phyloP scores from a whole-genome alignment of 257 asterid species.

The Anisodus acutangulus region DNA sequence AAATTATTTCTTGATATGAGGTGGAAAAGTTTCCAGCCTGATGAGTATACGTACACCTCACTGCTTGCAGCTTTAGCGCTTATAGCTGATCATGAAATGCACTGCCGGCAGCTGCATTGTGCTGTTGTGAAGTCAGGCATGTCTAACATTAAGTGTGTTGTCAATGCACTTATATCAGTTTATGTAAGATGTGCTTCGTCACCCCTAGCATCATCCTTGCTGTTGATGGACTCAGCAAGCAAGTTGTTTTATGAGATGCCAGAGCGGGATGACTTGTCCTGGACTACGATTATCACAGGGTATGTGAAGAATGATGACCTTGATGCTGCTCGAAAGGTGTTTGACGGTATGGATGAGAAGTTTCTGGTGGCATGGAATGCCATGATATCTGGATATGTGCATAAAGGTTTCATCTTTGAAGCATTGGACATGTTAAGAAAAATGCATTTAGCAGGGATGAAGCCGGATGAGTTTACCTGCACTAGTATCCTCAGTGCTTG shows the following conservation, averaged over 20 bases:
- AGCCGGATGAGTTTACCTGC: slow-evolving; percentile 63
- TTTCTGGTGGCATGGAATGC: slow-evolving; percentile 77
- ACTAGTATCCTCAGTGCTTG: slow-evolving; percentile 65
- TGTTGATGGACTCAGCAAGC: slow-evolving; percentile 57
- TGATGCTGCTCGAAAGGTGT: slow-evolving; percentile 61
- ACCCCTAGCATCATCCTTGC: slow-evolving; percentile 45
- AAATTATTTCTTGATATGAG: slow-evolving; percentile 60
- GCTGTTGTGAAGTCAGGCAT: slow-evolving; percentile 62
- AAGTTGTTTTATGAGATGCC: slow-evolving; percentile 58
- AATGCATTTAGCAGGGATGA: slow-evolving; percentile 57
- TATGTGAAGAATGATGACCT: slow-evolving; percentile 65
- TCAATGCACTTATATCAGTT: slow-evolving; percentile 62
- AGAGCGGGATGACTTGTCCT: slow-evolving; percentile 58
- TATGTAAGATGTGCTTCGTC: slow-evolving; percentile 72
- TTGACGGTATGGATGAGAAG: slow-evolving; percentile 65
- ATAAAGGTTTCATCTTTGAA: slow-evolving; percentile 54
- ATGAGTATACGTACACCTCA: slow-evolving; percentile 60
- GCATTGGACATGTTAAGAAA: slow-evolving; percentile 61
- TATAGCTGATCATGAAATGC: slow-evolving; percentile 58
- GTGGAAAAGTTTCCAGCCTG: slow-evolving; percentile 47
- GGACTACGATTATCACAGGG: slow-evolving; percentile 79
- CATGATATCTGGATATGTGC: slow-evolving; percentile 76
- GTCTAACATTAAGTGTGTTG: slow-evolving; percentile 52
- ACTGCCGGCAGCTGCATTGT: slow-evolving; percentile 68
- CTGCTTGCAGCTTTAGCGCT: slow-evolving; percentile 60